Conservation (phyloP, 2,329 filamentous ascomycete genomes). For the Ascochyta fabae region DNA sequence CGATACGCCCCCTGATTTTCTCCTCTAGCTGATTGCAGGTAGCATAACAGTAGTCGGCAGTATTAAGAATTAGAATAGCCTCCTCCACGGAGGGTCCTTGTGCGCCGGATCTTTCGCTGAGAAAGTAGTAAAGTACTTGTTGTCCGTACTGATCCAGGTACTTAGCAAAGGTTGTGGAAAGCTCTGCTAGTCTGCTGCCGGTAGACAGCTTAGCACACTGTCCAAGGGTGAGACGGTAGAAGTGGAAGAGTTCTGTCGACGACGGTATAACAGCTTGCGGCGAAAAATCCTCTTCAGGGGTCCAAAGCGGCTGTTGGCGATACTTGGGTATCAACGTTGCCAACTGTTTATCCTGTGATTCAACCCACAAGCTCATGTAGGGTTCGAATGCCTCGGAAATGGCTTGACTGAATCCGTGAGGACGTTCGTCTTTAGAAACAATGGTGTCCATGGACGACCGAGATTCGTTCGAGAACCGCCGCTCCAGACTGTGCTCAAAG, state of each 20-base stretch:
- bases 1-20: conserved; percentile 89
- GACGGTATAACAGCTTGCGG: conserved; percentile 88
- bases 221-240: conserved; percentile 89
- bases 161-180: conserved; percentile 85
- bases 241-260: conserved; percentile 95
- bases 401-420: conserved; percentile 81
- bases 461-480: conserved; percentile 76
- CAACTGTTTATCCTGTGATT: conserved; percentile 90
- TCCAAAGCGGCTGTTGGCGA: conserved; percentile 78
- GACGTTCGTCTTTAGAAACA: conserved; percentile 76
- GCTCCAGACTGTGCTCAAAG: conserved; percentile 91
- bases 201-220: conserved; percentile 97
- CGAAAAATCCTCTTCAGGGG: conserved; percentile 89
- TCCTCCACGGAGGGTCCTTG: conserved; percentile 72
- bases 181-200: conserved; percentile 81
- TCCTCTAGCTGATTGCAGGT: conserved; percentile 94
- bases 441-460: conserved; percentile 88
- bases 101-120: conserved; percentile 64
- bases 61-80: conserved; percentile 87
- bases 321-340: conserved; percentile 86
- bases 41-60: conserved; percentile 94
- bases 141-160: conserved; percentile 96
- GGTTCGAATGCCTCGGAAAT: conserved; percentile 98
- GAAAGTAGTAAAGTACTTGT: conserved; percentile 80
- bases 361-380: conserved; percentile 95